Conservation (phyloP, 2,329 filamentous ascomycete genomes). For the Xylaria sp. region DNA sequence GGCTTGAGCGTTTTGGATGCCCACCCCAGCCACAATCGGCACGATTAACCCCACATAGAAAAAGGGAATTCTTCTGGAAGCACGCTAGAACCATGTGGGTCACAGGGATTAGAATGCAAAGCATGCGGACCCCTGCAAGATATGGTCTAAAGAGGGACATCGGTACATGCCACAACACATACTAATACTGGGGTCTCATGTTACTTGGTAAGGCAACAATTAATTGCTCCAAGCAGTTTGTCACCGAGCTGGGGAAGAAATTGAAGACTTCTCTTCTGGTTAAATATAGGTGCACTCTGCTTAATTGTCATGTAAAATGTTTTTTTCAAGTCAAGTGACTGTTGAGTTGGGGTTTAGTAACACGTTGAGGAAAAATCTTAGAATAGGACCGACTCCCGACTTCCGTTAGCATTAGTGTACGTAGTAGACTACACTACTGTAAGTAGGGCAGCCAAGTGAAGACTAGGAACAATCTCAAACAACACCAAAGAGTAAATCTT, state of each 20-base stretch:
- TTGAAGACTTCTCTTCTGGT: not conserved
- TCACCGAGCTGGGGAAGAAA: not conserved
- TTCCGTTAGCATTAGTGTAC: not conserved
- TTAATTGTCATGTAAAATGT: not conserved
- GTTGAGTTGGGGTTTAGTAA: not conserved
- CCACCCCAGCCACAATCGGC: conserved; percentile 12
- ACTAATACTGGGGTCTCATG: no score
- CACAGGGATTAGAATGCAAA: conserved; percentile 30
- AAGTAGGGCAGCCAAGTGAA: not conserved
- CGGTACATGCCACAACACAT: no score
- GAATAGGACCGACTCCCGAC: conserved; percentile 5
- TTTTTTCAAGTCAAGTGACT: not conserved
- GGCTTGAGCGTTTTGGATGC: conserved; percentile 9
- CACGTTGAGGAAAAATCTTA: not conserved
- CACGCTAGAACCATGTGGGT: conserved; percentile 39
- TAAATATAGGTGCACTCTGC: not conserved
- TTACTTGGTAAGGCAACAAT: no score
- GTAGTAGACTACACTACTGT: not conserved
- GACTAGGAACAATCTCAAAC: conserved; percentile 4
- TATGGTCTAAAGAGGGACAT: not conserved
- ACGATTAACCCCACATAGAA: not conserved
- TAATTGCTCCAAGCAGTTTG: not conserved
- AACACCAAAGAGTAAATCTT: not conserved
- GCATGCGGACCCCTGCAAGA: conserved; percentile 20
- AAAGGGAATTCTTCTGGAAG: conserved; percentile 36